Base-by-base conservation (phyloP, 129 eudicot species). In the Logfia minima region DNA sequence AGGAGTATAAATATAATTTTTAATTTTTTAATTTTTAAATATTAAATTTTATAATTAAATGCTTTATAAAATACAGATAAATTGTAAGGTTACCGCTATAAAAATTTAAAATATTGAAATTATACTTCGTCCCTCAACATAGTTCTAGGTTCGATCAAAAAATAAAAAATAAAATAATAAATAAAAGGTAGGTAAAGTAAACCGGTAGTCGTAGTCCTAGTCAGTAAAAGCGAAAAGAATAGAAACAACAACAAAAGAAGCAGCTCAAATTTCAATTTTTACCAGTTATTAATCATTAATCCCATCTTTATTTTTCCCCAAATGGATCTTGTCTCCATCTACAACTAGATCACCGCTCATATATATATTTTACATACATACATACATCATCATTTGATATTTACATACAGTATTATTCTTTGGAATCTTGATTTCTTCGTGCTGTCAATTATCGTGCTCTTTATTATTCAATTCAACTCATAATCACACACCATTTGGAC, bases 321-420 rank as follows among this genome's bases (percentile, higher is more conserved):
- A 78, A 55, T 69, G 70, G 70, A 78, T 78, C 76, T 78, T 69
- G 82, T 78, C 76, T 78, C 29, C 82, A 59, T 41, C 68, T 19
- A 19, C 34, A 14, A 19, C 70, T 21, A 52, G 62, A 80, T 80
- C 83, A 74, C 70, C 80, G 63, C 60, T 39, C 69, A 31, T 43
- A 74, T 37, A 63, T 64, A 14, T 0, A 4, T 31, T 16, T 31
- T 7, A 53, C 21, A 34, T 34, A 34, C 34, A 31, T 31, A 53
- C 24, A 55, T 53, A 53, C 59, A 61, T 71, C 77, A 13, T 67
- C 43, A 17, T 19, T 68, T 7, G 1, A 59, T 60, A 41, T 6
- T 35, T 59, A 60, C 70, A 31, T 65, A 51, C 7, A 79, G 73
- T 79, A 71, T 80, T 65, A 63, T 72, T 52, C 55, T 48, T 48